Base-by-base conservation (phyloP, 352 stramenopile species). In the Phytophthora hibernalis region DNA sequence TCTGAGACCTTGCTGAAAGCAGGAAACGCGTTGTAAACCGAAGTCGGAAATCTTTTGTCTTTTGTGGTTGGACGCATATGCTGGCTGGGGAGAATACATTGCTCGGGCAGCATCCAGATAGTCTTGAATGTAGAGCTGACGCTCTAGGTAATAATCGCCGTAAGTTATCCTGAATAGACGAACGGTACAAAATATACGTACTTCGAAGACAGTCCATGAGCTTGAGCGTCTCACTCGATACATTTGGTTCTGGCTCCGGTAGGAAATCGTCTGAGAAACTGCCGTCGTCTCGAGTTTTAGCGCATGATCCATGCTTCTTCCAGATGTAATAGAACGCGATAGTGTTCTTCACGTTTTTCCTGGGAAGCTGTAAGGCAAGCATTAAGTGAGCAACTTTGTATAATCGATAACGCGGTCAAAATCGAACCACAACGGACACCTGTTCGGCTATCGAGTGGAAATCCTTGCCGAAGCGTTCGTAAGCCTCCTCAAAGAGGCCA, bases 251-350 rank as follows among this genome's bases (percentile, higher is more conserved):
- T 45, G 80, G 78, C 50, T 89, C 74, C 0, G 67, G 70, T n/a
- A 82, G 59, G 44, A 86, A 74, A 54, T 87, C 74, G 33, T 89
- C 78, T 24, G 58, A 80, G 33, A 65, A 38, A 49, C 65, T 88
- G 42, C 69, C 55, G 38, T 77, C 62, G 3, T 70, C 61, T 54
- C 61, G 74, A 42, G 52, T 68, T 70, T 77, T 83, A 26, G 54
- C 43, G 43, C 74, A 78, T 15, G 77, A 81, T 4, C 83, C 83
- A 30, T 91, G 82, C 52, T 91, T 93, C 53, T 96, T 96, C 89
- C 89, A 96, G 26, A 94, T 75, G 55, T 96, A 96, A 52, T 95
- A 96, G 26, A 95, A 88, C 11, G 77, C 79, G 24, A 96, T 88
- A 16, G 77, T 80, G 48, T 95, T 79, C 26, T 83, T 83, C 8